phyloP scores from a whole-genome alignment of 179 eudicot species.

The Heliamphora pulchella region DNA sequence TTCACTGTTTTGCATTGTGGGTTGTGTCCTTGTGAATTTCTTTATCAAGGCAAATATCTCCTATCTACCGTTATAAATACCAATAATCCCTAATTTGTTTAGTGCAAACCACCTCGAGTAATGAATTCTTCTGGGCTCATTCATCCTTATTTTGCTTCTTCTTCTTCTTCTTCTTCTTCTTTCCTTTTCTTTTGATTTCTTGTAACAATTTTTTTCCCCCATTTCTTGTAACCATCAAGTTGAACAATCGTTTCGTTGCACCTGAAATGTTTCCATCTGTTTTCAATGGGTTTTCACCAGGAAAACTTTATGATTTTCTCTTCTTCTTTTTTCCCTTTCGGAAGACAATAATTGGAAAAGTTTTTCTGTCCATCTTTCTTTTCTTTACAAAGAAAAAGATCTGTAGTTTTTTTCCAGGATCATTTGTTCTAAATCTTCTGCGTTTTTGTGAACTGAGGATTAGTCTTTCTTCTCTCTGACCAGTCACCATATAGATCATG shows the following conservation, averaged over 20 bases:
- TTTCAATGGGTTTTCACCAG: not conserved
- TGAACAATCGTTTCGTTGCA: too few relatives aligned
- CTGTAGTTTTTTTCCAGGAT: not conserved
- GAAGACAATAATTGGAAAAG: not conserved
- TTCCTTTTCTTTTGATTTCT: not conserved
- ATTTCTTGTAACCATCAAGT: not conserved
- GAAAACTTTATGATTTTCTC: not conserved
- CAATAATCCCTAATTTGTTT: not conserved
- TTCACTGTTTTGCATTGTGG: conserved; percentile 16
- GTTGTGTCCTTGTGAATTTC: conserved; percentile 3
- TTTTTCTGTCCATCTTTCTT: not conserved
- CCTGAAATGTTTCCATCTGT: too few relatives aligned
- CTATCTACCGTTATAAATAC: not conserved
- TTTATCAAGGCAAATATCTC: conserved; percentile 9
- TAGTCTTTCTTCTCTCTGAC: not conserved
- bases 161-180: not conserved
- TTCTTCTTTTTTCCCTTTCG: too few relatives aligned
- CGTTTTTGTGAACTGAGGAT: not conserved
- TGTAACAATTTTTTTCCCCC: not conserved
- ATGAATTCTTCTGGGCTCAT: not conserved
- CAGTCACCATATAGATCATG: not conserved
- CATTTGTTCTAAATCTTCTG: not conserved
- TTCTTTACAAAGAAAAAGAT: not conserved
- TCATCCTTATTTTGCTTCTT: not conserved
- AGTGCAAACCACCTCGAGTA: not conserved